Conservation (phyloP, 164 flowering plant species). For the Santalum album region DNA sequence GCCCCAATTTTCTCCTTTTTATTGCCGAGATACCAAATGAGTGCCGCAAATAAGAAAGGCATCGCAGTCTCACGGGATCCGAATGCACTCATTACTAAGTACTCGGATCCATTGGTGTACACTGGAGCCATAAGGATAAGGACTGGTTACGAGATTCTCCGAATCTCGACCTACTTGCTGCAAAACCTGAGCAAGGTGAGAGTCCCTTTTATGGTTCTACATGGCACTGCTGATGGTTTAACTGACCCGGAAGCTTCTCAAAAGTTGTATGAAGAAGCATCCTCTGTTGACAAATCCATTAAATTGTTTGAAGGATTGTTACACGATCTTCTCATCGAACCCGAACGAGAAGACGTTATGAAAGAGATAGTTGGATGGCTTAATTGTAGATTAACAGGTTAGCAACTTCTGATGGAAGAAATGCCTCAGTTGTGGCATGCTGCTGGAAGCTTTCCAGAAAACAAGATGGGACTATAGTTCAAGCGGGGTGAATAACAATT, state of each 20-base stretch:
- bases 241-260: conserved; percentile 73
- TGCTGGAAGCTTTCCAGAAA: no score
- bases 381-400: conserved; percentile 26
- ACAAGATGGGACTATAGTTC: no score
- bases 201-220: conserved; percentile 72
- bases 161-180: conserved; percentile 51
- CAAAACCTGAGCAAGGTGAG: conserved; percentile 36
- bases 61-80: conserved; percentile 70
- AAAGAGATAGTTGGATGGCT: conserved; percentile 65
- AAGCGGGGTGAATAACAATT: no score
- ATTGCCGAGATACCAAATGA: conserved; percentile 55
- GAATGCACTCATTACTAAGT: conserved; percentile 62
- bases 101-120: conserved; percentile 83
- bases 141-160: conserved; percentile 80
- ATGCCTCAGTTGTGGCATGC: no score
- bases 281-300: conserved; percentile 66
- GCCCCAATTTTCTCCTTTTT: conserved; percentile 71
- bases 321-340: conserved; percentile 86
- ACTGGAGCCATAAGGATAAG: conserved; percentile 73
- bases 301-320: conserved; percentile 58
- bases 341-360: conserved; percentile 44
- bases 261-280: conserved; percentile 60
- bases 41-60: conserved; percentile 60
- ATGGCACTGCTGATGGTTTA: conserved; percentile 72
- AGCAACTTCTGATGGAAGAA: background rate